Evolutionary conservation across 805 yeast genomes (phyloP).

Genomic region (Candida maesae): DNA sequence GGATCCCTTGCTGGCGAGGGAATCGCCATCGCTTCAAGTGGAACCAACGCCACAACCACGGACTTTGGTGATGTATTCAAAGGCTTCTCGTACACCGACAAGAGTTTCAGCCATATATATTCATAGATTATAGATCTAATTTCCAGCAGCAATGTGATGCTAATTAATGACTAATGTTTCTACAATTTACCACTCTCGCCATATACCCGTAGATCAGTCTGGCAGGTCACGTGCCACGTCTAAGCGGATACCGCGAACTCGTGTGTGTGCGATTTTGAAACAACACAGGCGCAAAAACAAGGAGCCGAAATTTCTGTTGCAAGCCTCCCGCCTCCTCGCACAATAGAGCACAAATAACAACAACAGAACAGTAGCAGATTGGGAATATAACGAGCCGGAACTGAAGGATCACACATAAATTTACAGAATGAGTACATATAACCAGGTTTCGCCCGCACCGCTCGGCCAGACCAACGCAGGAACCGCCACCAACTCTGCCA

Average conservation of each 20-base stretch:
- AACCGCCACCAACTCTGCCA: neutral
- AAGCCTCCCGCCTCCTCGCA: neutral
- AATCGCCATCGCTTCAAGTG: constrained; percentile 9
- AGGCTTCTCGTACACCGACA: constrained; percentile 44
- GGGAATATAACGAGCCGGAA: too few species aligned
- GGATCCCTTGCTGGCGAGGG: constrained; percentile 19
- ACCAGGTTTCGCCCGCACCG: constrained; percentile 15
- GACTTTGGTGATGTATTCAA: constrained; percentile 30
- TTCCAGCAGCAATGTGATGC: too few species aligned
- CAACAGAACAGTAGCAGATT: neutral
- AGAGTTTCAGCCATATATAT: constrained; percentile 21
- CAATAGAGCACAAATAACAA: too few species aligned
- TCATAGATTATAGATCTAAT: too few species aligned
- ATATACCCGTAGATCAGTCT: too few species aligned
- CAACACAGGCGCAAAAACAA: too few species aligned
- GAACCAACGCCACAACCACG: neutral
- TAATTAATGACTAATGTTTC: constrained; percentile 3
- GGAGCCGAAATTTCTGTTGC: too few species aligned
- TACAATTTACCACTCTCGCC: neutral
- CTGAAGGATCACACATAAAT: too few species aligned
- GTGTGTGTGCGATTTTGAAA: too few species aligned
- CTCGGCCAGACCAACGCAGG: constrained; percentile 5
- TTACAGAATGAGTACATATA: constrained; percentile 16
- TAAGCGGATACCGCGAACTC: too few species aligned
- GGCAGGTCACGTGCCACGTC: too few species aligned